Percentiles rank a stretch among this genome's conserved stretches.
phyloP scores from a whole-genome alignment of 192 early-diverging fungal species.

The Chytriomyces hyalinus region DNA sequence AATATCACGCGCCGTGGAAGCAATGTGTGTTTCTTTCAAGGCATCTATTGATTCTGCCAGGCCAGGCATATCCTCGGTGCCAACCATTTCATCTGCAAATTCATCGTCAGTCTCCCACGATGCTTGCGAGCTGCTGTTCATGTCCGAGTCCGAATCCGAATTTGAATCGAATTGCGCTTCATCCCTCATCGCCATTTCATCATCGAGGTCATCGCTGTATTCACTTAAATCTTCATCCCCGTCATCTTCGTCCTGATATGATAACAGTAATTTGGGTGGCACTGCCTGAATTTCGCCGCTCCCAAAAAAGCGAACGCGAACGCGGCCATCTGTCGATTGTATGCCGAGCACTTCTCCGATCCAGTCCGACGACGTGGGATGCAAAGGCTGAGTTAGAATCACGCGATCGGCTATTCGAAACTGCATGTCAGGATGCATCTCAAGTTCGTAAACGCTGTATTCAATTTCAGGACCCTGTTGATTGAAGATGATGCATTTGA shows the following conservation, averaged over 20 bases:
- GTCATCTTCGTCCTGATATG: constrained; percentile 50
- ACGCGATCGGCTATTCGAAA: constrained; percentile 28
- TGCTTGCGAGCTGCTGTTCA: background rate
- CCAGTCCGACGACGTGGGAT: constrained; percentile 42
- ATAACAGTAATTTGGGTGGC: constrained; percentile 17
- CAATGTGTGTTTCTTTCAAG: background rate
- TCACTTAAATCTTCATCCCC: constrained; percentile 52
- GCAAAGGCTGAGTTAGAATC: constrained; percentile 1
- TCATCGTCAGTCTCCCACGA: constrained; percentile 27
- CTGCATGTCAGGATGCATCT: constrained; percentile 23
- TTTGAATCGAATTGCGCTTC: constrained; percentile 11
- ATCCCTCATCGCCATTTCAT: constrained; percentile 28
- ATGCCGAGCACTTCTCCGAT: constrained; percentile 55
- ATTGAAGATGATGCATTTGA: background rate
- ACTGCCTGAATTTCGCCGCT: constrained; percentile 40
- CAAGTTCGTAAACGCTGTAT: constrained; percentile 13
- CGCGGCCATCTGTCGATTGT: constrained; percentile 34
- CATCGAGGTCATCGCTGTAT: constrained; percentile 31
- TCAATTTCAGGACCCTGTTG: constrained; percentile 10
- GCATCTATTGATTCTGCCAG: constrained; percentile 47
- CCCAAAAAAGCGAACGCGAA: constrained; percentile 47
- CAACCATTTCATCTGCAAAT: constrained; percentile 34
- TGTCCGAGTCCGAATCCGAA: background rate
- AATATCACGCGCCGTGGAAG: background rate
- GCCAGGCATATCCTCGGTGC: constrained; percentile 34